Evolutionary conservation across 2,329 filamentous ascomycete genomes (phyloP).

Genomic region (Corinectria fuckeliana): DNA sequence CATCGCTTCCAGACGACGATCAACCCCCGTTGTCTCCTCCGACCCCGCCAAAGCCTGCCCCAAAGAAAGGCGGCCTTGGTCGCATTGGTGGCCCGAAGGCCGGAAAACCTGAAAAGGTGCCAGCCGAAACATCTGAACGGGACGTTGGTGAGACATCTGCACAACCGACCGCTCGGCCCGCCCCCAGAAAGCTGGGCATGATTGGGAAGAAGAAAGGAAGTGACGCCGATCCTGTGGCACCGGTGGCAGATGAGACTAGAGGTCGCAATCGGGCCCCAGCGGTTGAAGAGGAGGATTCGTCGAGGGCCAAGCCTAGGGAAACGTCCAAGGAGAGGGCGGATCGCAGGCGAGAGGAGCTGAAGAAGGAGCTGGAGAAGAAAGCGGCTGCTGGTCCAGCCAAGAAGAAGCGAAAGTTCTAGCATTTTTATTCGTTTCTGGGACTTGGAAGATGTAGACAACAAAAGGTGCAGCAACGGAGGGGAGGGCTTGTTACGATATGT

Average conservation of each 20-base stretch:
- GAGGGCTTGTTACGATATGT: neutral
- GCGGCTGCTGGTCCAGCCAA: slow-evolving; percentile 56
- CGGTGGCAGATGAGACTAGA: slow-evolving; percentile 24
- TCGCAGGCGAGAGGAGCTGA: slow-evolving; percentile 58
- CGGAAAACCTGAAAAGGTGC: slow-evolving; percentile 25
- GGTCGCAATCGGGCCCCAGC: slow-evolving; percentile 28
- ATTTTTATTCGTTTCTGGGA: neutral
- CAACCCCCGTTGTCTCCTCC: slow-evolving; percentile 23
- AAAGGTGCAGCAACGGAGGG: neutral
- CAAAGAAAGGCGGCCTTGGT: slow-evolving; percentile 44
- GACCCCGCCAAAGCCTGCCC: slow-evolving; percentile 31
- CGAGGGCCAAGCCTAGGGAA: slow-evolving; percentile 46
- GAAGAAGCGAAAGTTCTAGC: slow-evolving; percentile 63
- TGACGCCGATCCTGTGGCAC: slow-evolving; percentile 1
- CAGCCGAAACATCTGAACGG: slow-evolving; percentile 5
- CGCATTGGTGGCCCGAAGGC: slow-evolving; percentile 48
- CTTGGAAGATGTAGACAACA: neutral
- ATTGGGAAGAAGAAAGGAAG: slow-evolving; percentile 42
- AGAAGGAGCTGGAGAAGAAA: slow-evolving; percentile 57
- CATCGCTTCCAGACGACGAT: slow-evolving; percentile 28
- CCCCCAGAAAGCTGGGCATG: slow-evolving; percentile 41
- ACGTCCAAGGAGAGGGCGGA: slow-evolving; percentile 56
- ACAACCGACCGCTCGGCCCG: slow-evolving; percentile 13
- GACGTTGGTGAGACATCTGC: slow-evolving; percentile 11
- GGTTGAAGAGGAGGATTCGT: slow-evolving; percentile 28